Base-by-base conservation (phyloP, 495 filamentous ascomycete species). In the Trichocladium uniseriatum region DNA sequence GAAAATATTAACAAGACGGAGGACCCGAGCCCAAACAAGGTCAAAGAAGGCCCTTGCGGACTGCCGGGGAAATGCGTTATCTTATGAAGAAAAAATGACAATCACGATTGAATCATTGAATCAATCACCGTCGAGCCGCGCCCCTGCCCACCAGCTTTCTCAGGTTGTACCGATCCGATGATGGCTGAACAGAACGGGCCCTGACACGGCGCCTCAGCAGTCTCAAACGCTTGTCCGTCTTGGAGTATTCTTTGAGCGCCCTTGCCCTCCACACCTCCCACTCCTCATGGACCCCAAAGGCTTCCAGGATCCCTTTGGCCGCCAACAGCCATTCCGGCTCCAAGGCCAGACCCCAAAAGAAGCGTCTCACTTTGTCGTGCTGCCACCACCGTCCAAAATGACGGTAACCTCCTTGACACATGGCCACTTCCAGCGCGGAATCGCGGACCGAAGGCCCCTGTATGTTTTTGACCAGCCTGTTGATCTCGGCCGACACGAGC, bases 31-130 rank as follows among this genome's bases (percentile, higher is more conserved):
- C 34, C 13, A 1, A 38, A 56, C 35, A 47, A 52, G 18, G 48
- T 20, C 45, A 52, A 52, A 50, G 53, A 28, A 32, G 53, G 48
- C 2, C 44, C 37, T 22, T 55, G 56, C 18, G 56, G 56, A 6
- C 21, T 59, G 11, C 56, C 52, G 20, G 38, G 42, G 4, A 59
- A 59, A 21, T 59, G 56, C 32, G 45, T 49, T 19, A 49, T 56
- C 16, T 27, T 48, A 19, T 56, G 49, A 55, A 41, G 35, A n/a
- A 22, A 15, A 6, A 45, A 45, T 2, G 2, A 22, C 10, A 32
- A 2, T 10, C 7, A 32, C 9, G 13, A n/a, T 38, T 38, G 24
- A 27, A 27, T 8, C 24, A 27, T 27, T 27, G n/a, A n/a, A n/a
- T n/a, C n/a, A n/a, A n/a, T n/a, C n/a, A n/a, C n/a, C n/a, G n/a